Percentiles rank a stretch among this genome's conserved stretches.
Evolutionary conservation across 2,329 filamentous ascomycete species (phyloP).

Genomic region (Aspergillus chevalieri): DNA sequence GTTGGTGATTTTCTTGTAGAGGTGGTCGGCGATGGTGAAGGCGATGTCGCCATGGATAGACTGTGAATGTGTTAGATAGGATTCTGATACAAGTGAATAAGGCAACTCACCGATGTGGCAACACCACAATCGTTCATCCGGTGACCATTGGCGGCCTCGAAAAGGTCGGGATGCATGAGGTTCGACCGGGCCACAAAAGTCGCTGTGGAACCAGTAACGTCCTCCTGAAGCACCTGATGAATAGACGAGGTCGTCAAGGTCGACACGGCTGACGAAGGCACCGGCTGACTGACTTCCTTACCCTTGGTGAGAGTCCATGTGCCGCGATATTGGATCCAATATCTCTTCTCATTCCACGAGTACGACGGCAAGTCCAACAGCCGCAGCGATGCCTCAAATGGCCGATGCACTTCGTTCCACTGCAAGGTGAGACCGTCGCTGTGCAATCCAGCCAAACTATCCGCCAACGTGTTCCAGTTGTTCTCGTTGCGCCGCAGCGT

Average conservation of each 20-base stretch:
- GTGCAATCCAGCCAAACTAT: slow-evolving; percentile 55
- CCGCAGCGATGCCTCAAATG: slow-evolving; percentile 53
- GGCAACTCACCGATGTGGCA: slow-evolving; percentile 38
- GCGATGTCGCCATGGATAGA: slow-evolving; percentile 23
- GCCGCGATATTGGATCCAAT: slow-evolving; percentile 66
- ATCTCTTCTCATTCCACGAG: slow-evolving; percentile 64
- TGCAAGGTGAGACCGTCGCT: slow-evolving; percentile 57
- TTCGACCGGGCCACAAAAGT: slow-evolving; percentile 35
- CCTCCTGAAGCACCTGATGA: slow-evolving; percentile 26
- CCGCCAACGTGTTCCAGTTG: slow-evolving; percentile 58
- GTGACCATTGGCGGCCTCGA: slow-evolving; percentile 38
- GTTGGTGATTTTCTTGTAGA: slow-evolving; percentile 11
- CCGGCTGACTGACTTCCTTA: slow-evolving; percentile 31
- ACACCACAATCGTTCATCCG: slow-evolving; percentile 39
- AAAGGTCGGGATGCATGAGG: slow-evolving; percentile 35
- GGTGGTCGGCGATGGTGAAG: slow-evolving; percentile 18
- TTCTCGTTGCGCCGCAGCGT: slow-evolving; percentile 59
- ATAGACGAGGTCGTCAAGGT: slow-evolving; percentile 16
- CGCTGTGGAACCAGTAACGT: slow-evolving; percentile 17
- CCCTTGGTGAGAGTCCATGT: slow-evolving; percentile 68
- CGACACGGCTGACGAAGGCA: background rate
- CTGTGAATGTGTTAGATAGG: slow-evolving; percentile 2
- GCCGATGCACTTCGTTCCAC: slow-evolving; percentile 64
- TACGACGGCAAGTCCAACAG: slow-evolving; percentile 61
- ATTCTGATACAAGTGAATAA: background rate